Conservation (phyloP, 1,284 basidiomycete species). For the Flammula alnicola region DNA sequence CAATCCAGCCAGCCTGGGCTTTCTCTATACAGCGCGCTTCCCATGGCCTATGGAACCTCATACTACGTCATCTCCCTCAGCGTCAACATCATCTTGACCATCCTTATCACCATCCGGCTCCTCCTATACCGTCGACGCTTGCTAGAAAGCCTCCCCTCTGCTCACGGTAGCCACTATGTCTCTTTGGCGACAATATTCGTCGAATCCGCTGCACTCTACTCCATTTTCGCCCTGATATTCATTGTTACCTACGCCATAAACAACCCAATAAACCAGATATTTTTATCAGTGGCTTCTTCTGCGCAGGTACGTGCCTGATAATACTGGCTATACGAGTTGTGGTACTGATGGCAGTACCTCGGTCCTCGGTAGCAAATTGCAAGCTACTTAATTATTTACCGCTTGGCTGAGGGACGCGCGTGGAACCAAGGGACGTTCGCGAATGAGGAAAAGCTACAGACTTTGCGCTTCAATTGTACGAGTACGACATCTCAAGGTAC, state of each 20-base stretch:
- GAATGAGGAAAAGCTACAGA: constrained; percentile 16
- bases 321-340: too few species aligned
- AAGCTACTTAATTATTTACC: constrained; percentile 46
- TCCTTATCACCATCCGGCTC: constrained; percentile 45
- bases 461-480: constrained; percentile 13
- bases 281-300: constrained; percentile 35
- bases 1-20: constrained; percentile 46
- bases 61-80: constrained; percentile 50
- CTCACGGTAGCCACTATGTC: constrained; percentile 42
- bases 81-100: constrained; percentile 48
- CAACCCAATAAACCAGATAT: constrained; percentile 43
- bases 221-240: constrained; percentile 45
- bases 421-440: constrained; percentile 36
- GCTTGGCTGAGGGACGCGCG: constrained; percentile 45
- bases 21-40: constrained; percentile 44
- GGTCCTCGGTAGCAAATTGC: constrained; percentile 41
- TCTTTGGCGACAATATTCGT: constrained; percentile 46
- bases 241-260: constrained; percentile 47
- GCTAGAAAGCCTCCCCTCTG: constrained; percentile 34
- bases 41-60: constrained; percentile 43
- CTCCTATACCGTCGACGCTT: constrained; percentile 40
- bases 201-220: constrained; percentile 49
- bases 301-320: constrained; percentile 41
- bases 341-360: neutral
- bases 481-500: constrained; percentile 8